Conservation (phyloP, 2,329 filamentous ascomycete genomes). For the Lachnellula cervina region DNA sequence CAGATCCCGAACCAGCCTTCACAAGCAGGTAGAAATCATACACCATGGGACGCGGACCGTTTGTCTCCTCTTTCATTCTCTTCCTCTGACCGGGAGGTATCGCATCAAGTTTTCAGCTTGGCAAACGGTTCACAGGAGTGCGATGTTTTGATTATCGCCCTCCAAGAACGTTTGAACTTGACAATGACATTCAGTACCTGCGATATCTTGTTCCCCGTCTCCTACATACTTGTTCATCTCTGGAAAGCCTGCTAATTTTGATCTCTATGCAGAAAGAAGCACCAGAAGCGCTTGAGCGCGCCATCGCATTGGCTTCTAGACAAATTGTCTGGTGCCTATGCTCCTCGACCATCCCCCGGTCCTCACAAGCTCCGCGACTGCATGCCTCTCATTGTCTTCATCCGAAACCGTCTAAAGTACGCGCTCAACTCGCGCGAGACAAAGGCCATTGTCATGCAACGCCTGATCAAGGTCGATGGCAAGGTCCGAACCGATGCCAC, state of each 20-base stretch:
- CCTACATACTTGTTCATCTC: too few relatives aligned
- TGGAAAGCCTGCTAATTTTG: constrained; percentile 13
- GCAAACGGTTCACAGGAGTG: neutral
- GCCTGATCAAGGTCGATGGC: constrained; percentile 98
- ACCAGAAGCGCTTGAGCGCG: constrained; percentile 99
- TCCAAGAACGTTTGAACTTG: neutral
- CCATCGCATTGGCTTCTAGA: constrained; percentile 99
- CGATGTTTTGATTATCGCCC: neutral
- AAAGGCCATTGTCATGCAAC: constrained; percentile 98
- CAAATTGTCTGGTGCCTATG: constrained; percentile 93
- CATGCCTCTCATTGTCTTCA: constrained; percentile 98
- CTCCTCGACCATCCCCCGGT: constrained; percentile 69
- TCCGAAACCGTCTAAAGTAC: constrained; percentile 97
- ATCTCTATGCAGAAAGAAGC: constrained; percentile 72
- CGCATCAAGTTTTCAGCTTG: neutral
- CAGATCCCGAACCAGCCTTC: constrained; percentile 19
- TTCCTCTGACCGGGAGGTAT: constrained; percentile 1
- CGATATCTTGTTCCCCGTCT: neutral
- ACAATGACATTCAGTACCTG: neutral
- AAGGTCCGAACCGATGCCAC: constrained; percentile 99
- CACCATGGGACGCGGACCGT: constrained; percentile 47
- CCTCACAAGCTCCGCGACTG: constrained; percentile 99
- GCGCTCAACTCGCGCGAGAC: constrained; percentile 97
- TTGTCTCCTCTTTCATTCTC: constrained; percentile 2
- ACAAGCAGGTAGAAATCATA: constrained; percentile 13